These are phyloP conservation scores for Hypomyces rosellus DNA, from an alignment of 2,329 filamentous ascomycete genomes.

Conservation along the genomic window DNA sequence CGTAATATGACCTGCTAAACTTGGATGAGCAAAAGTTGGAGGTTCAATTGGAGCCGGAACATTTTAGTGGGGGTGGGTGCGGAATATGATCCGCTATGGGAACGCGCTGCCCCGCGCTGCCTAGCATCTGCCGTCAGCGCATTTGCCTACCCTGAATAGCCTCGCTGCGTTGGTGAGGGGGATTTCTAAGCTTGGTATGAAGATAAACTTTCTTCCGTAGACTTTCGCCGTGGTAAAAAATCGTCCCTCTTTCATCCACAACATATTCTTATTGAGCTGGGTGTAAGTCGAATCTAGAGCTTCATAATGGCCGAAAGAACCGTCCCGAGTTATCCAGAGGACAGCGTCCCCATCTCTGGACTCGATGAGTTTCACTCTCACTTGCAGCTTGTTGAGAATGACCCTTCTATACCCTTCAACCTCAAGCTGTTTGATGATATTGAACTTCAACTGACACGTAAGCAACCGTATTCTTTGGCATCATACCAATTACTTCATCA, in stretches of 20 bases:
- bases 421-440: slow-evolving; percentile 52
- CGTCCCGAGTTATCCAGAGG: slow-evolving; percentile 34
- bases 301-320: slow-evolving; percentile 23
- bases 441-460: slow-evolving; percentile 52
- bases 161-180: neutral
- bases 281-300: neutral
- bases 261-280: neutral
- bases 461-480: neutral
- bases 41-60: slow-evolving; percentile 1
- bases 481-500: neutral
- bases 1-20: neutral
- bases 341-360: slow-evolving; percentile 42
- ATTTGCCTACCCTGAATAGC: slow-evolving; percentile 6
- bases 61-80: slow-evolving; percentile 10
- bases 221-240: too few relatives aligned
- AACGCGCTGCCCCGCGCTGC: slow-evolving; percentile 9
- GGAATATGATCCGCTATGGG: slow-evolving; percentile 8
- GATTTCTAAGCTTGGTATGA: too few relatives aligned
- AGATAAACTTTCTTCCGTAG: too few relatives aligned
- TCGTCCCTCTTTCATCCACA: neutral
- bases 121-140: slow-evolving; percentile 10
- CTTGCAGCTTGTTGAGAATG: slow-evolving; percentile 42
- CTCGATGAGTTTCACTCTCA: slow-evolving; percentile 50
- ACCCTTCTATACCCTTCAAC: slow-evolving; percentile 37
- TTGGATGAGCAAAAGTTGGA: neutral